These are phyloP conservation scores for Ganoderma multipileum DNA, from an alignment of 1,284 basidiomycete species.

Conservation along the genomic window DNA sequence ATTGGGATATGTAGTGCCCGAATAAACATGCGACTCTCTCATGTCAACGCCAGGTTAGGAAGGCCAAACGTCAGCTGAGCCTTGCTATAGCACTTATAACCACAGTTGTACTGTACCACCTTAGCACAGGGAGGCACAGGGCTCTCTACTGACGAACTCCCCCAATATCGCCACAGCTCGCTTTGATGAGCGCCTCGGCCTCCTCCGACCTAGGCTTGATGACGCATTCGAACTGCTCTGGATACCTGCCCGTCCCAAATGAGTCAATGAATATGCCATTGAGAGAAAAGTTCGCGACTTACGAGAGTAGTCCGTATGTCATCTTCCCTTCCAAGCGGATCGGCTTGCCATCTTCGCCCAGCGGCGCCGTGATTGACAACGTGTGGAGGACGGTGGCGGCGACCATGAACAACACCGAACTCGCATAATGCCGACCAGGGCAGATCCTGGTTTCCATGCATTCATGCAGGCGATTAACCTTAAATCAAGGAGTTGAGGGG, in stretches of 20 bases:
- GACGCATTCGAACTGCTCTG: conserved; percentile 25
- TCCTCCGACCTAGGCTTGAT: conserved; percentile 24
- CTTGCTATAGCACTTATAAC: too few relatives aligned
- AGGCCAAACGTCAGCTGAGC: too few relatives aligned
- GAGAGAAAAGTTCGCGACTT: background rate
- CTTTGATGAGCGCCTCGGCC: conserved; percentile 11
- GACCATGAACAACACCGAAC: conserved; percentile 21
- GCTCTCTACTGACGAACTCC: background rate
- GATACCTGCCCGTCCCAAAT: conserved; percentile 18
- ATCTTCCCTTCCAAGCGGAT: conserved; percentile 8
- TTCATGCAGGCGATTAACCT: background rate
- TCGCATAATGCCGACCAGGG: conserved; percentile 33
- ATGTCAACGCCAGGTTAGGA: too few relatives aligned
- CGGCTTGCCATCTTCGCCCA: conserved; percentile 7
- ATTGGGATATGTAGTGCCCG: too few relatives aligned
- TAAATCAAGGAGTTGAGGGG: background rate
- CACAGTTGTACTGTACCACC: too few relatives aligned
- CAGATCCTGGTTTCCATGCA: conserved; percentile 26
- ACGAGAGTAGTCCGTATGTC: conserved; percentile 13
- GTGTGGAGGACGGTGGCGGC: conserved; percentile 22
- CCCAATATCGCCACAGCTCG: background rate
- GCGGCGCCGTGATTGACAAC: conserved; percentile 11
- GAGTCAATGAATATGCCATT: background rate
- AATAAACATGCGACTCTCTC: too few relatives aligned
- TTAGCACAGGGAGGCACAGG: too few relatives aligned